These are phyloP conservation scores for Flaveria ramosissima DNA, from an alignment of 129 eudicot genomes.

Conservation along the genomic window DNA sequence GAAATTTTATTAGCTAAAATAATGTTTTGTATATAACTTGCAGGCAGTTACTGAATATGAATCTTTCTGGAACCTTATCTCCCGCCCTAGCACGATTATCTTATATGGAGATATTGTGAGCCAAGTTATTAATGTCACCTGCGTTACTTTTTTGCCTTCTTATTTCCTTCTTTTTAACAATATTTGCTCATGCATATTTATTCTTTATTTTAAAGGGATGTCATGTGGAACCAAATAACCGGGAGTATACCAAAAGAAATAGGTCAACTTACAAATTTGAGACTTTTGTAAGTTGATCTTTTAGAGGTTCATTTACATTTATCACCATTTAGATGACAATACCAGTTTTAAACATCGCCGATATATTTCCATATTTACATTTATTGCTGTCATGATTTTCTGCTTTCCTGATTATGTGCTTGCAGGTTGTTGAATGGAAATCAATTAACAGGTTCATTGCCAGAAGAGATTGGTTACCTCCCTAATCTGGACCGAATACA, in stretches of 20 bases:
- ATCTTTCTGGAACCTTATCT: slow-evolving; percentile 68
- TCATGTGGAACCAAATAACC: slow-evolving; percentile 71
- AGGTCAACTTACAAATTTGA: slow-evolving; percentile 57
- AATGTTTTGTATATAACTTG: slow-evolving; percentile 17
- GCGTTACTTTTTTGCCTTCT: slow-evolving; percentile 14
- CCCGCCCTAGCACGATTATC: slow-evolving; percentile 65
- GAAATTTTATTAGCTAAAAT: background rate
- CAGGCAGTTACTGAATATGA: slow-evolving; percentile 60
- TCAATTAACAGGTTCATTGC: slow-evolving; percentile 72
- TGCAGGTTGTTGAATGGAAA: slow-evolving; percentile 90
- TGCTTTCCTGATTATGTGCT: slow-evolving; percentile 23
- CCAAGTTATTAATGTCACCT: background rate
- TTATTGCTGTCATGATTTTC: slow-evolving; percentile 4
- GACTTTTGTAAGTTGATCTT: slow-evolving; percentile 58
- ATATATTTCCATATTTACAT: background rate
- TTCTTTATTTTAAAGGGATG: slow-evolving; percentile 53
- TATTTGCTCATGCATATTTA: slow-evolving; percentile 19
- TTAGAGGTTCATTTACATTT: slow-evolving; percentile 10
- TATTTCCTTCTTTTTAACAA: slow-evolving; percentile 13
- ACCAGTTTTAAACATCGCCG: background rate
- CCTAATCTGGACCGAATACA: slow-evolving; percentile 81
- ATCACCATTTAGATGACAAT: slow-evolving; percentile 5
- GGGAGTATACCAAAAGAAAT: slow-evolving; percentile 74
- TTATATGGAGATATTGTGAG: slow-evolving; percentile 75
- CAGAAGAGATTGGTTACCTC: slow-evolving; percentile 76